A percentile compares a stretch with the other conserved stretches of the same genome.
These are phyloP conservation scores for Anastatica hierochuntica DNA, from an alignment of 345 rosid species.

Conservation along the genomic window DNA sequence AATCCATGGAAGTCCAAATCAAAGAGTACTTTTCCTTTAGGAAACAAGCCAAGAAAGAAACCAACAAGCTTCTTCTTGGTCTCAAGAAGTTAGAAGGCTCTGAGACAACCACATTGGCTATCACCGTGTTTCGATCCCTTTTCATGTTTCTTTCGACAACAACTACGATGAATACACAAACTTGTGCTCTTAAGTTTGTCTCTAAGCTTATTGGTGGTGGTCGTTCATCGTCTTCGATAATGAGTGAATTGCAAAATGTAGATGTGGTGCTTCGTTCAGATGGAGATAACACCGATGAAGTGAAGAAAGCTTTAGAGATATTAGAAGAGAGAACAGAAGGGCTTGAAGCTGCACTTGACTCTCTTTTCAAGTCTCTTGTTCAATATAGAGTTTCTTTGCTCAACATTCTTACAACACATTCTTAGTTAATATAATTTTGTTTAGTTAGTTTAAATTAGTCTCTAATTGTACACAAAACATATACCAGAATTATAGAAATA, in stretches of 20 bases:
- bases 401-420: slow-evolving; percentile 34
- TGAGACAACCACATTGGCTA: neutral
- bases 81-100: slow-evolving; percentile 33
- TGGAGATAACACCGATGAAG: slow-evolving; percentile 7
- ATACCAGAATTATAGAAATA: slow-evolving; percentile 5
- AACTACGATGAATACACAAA: slow-evolving; percentile 3
- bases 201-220: no score
- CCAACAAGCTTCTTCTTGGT: slow-evolving; percentile 28
- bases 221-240: slow-evolving; percentile 8
- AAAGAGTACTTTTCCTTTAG: slow-evolving; percentile 47
- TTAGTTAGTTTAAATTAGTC: slow-evolving; percentile 14
- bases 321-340: slow-evolving; percentile 29
- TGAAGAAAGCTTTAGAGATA: slow-evolving; percentile 23
- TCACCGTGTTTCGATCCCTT: slow-evolving; percentile 30
- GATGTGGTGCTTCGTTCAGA: slow-evolving; percentile 27
- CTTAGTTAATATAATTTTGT: neutral
- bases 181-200: slow-evolving; percentile 36
- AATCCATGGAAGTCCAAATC: slow-evolving; percentile 27
- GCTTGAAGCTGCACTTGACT: slow-evolving; percentile 39
- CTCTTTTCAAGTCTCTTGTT: slow-evolving; percentile 35
- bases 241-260: slow-evolving; percentile 32
- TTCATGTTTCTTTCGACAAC: slow-evolving; percentile 35
- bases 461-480: slow-evolving; percentile 17
- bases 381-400: slow-evolving; percentile 45
- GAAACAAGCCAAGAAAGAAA: slow-evolving; percentile 42